Percentiles rank a stretch among this genome's conserved stretches.
phyloP scores from a whole-genome alignment of 78 protist species.

The Guillardia theta region DNA sequence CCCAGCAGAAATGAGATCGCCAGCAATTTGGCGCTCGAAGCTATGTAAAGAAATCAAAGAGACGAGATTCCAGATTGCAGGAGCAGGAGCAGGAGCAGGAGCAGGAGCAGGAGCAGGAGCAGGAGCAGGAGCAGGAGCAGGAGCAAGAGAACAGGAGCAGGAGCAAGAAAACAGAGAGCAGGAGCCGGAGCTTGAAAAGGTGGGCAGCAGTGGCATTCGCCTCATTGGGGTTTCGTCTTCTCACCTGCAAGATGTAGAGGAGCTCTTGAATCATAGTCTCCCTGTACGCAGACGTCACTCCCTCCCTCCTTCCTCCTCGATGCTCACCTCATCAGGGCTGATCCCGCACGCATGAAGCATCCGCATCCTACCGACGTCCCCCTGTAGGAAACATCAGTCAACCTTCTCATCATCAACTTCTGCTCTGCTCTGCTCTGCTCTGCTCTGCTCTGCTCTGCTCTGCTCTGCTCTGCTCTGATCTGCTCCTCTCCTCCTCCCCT shows the following conservation, averaged over 20 bases:
- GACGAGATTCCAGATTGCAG: no score
- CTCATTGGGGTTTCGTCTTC: no score
- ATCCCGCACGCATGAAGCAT: neutral
- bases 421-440: neutral
- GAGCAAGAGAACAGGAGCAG: neutral
- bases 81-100: neutral
- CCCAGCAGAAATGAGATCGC: neutral
- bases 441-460: neutral
- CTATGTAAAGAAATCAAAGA: no score
- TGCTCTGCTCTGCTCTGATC: neutral
- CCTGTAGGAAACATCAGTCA: neutral
- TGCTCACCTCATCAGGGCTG: neutral
- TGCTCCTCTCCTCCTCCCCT: neutral
- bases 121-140: neutral
- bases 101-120: neutral
- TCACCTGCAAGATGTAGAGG: neutral
- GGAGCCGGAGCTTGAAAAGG: no score
- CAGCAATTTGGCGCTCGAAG: neutral
- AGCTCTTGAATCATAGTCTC: neutral
- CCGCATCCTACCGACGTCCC: neutral
- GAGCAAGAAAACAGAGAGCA: no score
- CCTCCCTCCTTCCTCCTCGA: no score
- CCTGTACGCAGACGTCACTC: no score
- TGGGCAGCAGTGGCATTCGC: no score
- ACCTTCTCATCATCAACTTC: no score